phyloP scores from a whole-genome alignment of 768 basidiomycete genomes.

The Auricularia cornea region DNA sequence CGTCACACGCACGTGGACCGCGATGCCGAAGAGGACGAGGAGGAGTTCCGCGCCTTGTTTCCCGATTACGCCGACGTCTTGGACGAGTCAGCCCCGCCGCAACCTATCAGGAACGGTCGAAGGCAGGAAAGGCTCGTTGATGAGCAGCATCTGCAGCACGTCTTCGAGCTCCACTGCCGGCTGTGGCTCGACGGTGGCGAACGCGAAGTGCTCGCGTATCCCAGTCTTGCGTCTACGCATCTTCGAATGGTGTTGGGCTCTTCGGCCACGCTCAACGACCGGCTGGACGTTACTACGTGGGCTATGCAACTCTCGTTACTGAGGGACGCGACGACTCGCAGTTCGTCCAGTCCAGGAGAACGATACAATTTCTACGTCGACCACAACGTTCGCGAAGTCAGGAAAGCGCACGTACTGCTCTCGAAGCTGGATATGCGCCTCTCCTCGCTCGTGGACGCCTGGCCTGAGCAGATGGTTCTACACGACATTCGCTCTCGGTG shows the following conservation, averaged over 20 bases:
- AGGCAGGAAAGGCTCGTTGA: neutral
- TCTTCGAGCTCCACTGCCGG: neutral
- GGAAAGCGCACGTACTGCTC: conserved; percentile 49
- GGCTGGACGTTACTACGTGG: neutral
- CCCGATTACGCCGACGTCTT: conserved; percentile 64
- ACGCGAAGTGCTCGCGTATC: neutral
- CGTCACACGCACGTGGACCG: conserved; percentile 49
- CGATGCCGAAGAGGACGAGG: conserved; percentile 63
- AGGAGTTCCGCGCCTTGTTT: conserved; percentile 78
- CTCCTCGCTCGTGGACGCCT: conserved; percentile 53
- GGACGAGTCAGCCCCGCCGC: conserved; percentile 1
- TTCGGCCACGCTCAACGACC: neutral
- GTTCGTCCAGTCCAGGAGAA: neutral
- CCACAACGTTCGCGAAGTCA: conserved; percentile 62
- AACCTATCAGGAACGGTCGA: too few relatives aligned
- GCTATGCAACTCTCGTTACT: neutral
- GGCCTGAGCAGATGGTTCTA: conserved; percentile 98
- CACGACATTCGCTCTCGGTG: conserved; percentile 72
- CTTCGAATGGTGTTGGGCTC: neutral
- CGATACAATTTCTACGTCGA: conserved; percentile 74
- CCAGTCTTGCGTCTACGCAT: neutral
- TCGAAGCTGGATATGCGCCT: conserved; percentile 45
- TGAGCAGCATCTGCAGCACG: neutral
- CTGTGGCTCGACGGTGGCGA: neutral
- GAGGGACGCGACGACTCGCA: neutral